Conservation (phyloP, 331 rosid genomes). For the Ulmus americana region DNA sequence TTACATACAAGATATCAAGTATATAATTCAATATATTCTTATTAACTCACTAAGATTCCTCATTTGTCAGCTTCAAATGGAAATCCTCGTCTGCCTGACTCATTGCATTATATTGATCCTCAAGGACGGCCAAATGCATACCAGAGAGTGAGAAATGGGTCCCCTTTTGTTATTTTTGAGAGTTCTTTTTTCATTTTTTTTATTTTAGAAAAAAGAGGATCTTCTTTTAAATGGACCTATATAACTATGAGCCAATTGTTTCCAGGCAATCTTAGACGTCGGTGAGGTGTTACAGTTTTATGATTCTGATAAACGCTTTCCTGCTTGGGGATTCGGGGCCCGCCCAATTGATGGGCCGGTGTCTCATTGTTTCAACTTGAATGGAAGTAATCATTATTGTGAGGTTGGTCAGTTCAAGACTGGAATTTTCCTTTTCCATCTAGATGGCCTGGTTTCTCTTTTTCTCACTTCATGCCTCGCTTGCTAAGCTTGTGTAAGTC, state of each 20-base stretch:
- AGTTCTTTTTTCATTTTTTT: too few relatives aligned
- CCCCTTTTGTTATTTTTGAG: constrained; percentile 17
- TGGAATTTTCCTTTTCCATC: constrained; percentile 26
- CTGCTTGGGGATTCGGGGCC: constrained; percentile 99
- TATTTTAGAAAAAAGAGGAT: background rate
- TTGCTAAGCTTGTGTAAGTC: constrained; percentile 13
- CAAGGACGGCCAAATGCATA: constrained; percentile 91
- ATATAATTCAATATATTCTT: constrained; percentile 18
- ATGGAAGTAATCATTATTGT: constrained; percentile 82
- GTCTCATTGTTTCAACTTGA: constrained; percentile 94
- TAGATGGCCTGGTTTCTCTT: constrained; percentile 11
- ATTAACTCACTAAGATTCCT: constrained; percentile 26
- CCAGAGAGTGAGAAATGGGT: constrained; percentile 71
- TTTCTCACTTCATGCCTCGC: constrained; percentile 1
- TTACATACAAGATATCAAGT: background rate
- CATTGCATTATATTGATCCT: constrained; percentile 96
- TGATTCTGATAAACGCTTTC: constrained; percentile 86
- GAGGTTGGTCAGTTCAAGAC: constrained; percentile 51
- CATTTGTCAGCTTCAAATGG: constrained; percentile 91
- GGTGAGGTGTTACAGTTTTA: constrained; percentile 91
- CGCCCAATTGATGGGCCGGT: constrained; percentile 99
- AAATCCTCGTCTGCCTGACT: constrained; percentile 96
- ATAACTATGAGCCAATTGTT: constrained; percentile 19
- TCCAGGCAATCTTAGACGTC: constrained; percentile 86
- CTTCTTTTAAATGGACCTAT: constrained; percentile 23